Conservation (phyloP, 768 basidiomycete genomes). For the Lactarius hatsudake region DNA sequence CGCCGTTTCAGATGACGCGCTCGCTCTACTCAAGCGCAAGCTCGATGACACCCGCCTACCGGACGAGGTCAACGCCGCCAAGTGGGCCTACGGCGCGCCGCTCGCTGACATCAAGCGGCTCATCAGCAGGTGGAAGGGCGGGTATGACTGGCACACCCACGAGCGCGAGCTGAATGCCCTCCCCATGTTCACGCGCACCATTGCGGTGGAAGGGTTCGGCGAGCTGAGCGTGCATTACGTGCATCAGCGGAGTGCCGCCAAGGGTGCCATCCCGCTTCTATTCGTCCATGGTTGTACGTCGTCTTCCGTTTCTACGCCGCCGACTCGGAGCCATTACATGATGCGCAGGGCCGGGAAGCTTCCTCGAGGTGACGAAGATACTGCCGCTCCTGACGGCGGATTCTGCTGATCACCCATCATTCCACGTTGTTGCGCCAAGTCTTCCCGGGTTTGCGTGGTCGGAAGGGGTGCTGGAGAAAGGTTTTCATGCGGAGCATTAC, state of each 20-base stretch:
- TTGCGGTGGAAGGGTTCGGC: too few species aligned
- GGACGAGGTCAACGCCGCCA: constrained; percentile 35
- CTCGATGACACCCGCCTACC: background rate
- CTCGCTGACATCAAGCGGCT: background rate
- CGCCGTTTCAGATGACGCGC: background rate
- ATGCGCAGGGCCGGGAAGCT: constrained; percentile 42
- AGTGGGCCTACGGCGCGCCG: constrained; percentile 24
- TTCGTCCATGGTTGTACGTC: constrained; percentile 53
- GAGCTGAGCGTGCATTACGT: too few species aligned
- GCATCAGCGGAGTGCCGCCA: constrained; percentile 32
- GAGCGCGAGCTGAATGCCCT: too few species aligned
- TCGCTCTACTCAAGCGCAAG: background rate
- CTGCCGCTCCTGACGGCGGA: constrained; percentile 27
- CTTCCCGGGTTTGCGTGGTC: constrained; percentile 60
- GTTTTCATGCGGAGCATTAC: constrained; percentile 45
- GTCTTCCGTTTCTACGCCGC: background rate
- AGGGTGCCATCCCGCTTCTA: constrained; percentile 44
- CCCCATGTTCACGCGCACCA: too few species aligned
- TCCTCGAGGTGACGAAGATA: background rate
- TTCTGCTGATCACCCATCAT: constrained; percentile 44
- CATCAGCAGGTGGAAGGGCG: too few species aligned
- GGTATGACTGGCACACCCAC: too few species aligned
- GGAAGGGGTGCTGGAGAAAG: constrained; percentile 45
- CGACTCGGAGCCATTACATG: background rate
- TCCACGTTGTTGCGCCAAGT: constrained; percentile 52